Conservation (phyloP, 2,329 filamentous ascomycete species). For the Aspergillus carbonarius region DNA sequence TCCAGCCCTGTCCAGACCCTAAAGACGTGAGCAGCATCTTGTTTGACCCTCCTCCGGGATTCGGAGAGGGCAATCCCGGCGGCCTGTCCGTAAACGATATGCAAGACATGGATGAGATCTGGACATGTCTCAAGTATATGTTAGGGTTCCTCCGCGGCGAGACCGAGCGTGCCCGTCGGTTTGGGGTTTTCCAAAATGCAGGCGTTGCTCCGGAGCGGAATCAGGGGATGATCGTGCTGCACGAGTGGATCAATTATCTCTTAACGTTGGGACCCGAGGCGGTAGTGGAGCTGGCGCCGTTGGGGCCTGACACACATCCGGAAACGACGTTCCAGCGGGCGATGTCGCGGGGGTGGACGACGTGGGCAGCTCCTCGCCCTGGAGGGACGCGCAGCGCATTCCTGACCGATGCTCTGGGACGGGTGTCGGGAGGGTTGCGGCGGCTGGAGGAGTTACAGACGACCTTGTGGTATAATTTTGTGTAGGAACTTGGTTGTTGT, state of each 20-base stretch:
- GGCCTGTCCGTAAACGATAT: slow-evolving; percentile 2
- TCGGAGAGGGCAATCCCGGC: slow-evolving; percentile 6
- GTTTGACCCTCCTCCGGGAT: slow-evolving; percentile 8
- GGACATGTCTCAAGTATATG: slow-evolving; percentile 4
- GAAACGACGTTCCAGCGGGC: slow-evolving; percentile 6
- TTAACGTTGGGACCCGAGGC: slow-evolving; percentile 4
- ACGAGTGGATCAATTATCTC: slow-evolving; percentile 8
- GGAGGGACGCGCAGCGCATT: neutral
- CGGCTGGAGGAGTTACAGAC: slow-evolving; percentile 4
- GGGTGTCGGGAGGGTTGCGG: slow-evolving; percentile 5
- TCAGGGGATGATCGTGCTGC: neutral
- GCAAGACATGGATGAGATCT: slow-evolving; percentile 9
- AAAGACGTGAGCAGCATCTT: slow-evolving; percentile 6
- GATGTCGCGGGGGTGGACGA: slow-evolving; percentile 7
- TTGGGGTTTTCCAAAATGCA: slow-evolving; percentile 3
- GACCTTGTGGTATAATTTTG: slow-evolving; percentile 2
- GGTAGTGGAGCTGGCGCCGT: slow-evolving; percentile 5
- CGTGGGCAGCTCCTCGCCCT: neutral
- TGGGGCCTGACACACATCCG: slow-evolving; percentile 4
- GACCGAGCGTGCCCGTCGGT: slow-evolving; percentile 1
- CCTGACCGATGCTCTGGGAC: slow-evolving; percentile 2
- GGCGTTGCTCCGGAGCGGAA: neutral
- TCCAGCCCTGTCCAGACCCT: slow-evolving; percentile 6
- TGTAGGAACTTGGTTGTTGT: neutral
- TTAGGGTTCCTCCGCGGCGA: slow-evolving; percentile 7